phyloP scores from a whole-genome alignment of 1,284 basidiomycete species.

The Papiliotrema fonsecae region DNA sequence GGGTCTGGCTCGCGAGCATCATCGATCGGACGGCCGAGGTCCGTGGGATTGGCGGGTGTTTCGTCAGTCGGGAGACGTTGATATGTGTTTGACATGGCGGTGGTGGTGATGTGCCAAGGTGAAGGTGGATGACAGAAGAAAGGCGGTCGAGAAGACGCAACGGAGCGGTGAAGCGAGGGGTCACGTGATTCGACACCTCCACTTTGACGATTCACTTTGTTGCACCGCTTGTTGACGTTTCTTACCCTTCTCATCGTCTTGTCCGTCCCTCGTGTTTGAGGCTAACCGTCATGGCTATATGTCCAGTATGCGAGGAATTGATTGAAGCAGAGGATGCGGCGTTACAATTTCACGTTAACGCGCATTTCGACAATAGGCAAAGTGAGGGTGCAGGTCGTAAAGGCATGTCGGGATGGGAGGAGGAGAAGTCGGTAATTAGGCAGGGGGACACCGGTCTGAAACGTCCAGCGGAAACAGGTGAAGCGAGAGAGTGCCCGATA shows the following conservation, averaged over 20 bases:
- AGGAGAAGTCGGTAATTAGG: background rate
- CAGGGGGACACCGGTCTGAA: background rate
- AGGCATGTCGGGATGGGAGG: background rate
- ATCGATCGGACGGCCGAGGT: too few species aligned
- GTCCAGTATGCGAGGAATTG: slow-evolving; percentile 18
- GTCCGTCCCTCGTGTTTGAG: too few species aligned
- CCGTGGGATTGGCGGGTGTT: background rate
- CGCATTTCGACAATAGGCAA: slow-evolving; percentile 18
- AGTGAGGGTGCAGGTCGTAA: too few species aligned
- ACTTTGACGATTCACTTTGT: too few species aligned
- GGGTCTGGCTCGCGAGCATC: background rate
- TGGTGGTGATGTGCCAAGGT: too few species aligned
- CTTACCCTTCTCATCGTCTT: too few species aligned
- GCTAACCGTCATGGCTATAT: slow-evolving; percentile 10
- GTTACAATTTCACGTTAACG: slow-evolving; percentile 21
- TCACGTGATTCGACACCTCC: too few species aligned
- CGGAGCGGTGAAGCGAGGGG: too few species aligned
- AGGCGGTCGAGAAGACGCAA: too few species aligned
- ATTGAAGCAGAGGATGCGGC: slow-evolving; percentile 13
- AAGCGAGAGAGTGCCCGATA: background rate
- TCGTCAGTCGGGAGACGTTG: slow-evolving; percentile 3
- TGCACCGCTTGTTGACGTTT: too few species aligned
- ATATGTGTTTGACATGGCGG: slow-evolving; percentile 14
- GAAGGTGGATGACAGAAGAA: too few species aligned
- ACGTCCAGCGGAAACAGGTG: background rate